Base-by-base conservation (phyloP, 208 protist species). In the Novymonas esmeraldas region DNA sequence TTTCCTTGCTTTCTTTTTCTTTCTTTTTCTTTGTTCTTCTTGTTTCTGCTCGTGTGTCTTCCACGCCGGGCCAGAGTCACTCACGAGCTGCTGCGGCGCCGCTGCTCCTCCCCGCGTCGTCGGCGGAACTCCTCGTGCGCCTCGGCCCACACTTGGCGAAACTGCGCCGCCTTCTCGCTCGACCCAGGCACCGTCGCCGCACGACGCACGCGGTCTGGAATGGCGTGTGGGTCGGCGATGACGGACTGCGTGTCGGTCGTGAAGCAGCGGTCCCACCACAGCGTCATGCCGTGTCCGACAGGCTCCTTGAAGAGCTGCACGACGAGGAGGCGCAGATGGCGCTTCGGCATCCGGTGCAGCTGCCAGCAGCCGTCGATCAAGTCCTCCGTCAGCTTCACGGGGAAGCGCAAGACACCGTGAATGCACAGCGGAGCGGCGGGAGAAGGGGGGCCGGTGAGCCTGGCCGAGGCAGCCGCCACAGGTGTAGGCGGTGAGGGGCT, bases 211-310 rank as follows among this genome's bases (percentile, higher is more conserved):
- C 89, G 79, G 29, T 74, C 83, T 9, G 61, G 57, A 45, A 94
- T 79, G 6, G 44, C 64, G 11, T 51, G 64, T 2, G 85, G 84
- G 73, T 92, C 81, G 7, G 20, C 41, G 39, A 92, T 68, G 16
- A 82, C 73, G 9, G 84, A 79, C 2, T 33, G 2, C 7, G 64
- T 73, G 69, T 95, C 89, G 0, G 78, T 77, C 13, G 70, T 52
- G 54, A 92, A 89, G 51, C 84, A 90, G 42, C 74, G 74, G 62
- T 92, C 84, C 86, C 89, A 95, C 86, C 89, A 95, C 6, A 92
- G 69, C 20, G 62, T 75, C 71, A 90, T 73, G 24, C 86, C 84
- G 16, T 78, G 24, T 13, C 69, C 89, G 31, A 95, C 41, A 2
- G 82, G 41, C 39, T 84, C 79, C 59, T 95, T 95, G 36, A 87